Percentiles rank a stretch among this genome's conserved stretches.
phyloP scores from a whole-genome alignment of 139 green algal species.

The Ettlia oleoabundans region DNA sequence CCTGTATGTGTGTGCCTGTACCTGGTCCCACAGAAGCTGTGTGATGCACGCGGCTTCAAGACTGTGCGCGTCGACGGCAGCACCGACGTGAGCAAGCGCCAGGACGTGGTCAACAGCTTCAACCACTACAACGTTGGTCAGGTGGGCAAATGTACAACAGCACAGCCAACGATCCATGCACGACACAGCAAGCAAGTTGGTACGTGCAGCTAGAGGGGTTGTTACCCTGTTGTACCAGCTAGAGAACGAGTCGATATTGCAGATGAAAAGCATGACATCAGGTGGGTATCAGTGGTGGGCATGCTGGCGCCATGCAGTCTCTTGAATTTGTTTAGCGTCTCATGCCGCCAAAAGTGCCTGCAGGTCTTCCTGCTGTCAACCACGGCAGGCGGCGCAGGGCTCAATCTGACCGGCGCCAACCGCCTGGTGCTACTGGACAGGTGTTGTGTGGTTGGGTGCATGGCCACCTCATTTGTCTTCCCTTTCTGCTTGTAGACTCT shows the following conservation, averaged over 20 bases:
- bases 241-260: too few relatives aligned
- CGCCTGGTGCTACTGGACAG: conserved; percentile 74
- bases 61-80: conserved; percentile 79
- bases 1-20: not conserved
- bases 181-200: too few relatives aligned
- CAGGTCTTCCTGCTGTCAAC: conserved; percentile 91
- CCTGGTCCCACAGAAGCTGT: conserved; percentile 1
- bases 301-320: too few relatives aligned
- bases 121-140: conserved; percentile 68
- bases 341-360: not conserved
- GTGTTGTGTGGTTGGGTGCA: not conserved
- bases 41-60: conserved; percentile 17
- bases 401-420: conserved; percentile 90
- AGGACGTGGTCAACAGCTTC: conserved; percentile 81
- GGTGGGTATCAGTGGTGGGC: too few relatives aligned
- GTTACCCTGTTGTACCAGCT: too few relatives aligned
- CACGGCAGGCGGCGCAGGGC: conserved; percentile 82
- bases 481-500: too few relatives aligned
- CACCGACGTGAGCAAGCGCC: conserved; percentile 65
- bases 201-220: too few relatives aligned
- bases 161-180: too few relatives aligned
- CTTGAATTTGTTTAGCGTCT: too few relatives aligned
- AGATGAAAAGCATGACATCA: too few relatives aligned
- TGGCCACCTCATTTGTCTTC: too few relatives aligned
- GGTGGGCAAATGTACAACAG: conserved; percentile 40